Base-by-base conservation (phyloP, 2,329 filamentous ascomycete genomes). In the Botrytis sinoallii region DNA sequence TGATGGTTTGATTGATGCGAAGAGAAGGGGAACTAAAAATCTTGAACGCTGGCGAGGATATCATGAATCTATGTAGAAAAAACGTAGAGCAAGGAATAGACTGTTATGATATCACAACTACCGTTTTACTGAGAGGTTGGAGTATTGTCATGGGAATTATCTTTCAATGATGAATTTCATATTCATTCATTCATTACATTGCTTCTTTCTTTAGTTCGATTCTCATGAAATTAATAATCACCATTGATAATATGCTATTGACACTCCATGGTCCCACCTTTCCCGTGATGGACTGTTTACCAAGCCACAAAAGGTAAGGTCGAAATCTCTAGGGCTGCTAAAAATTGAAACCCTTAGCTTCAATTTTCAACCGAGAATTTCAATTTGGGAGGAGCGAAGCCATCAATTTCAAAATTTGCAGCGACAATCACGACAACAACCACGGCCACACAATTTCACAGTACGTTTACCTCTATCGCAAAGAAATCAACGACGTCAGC, bases 361-460 rank as follows among this genome's bases (percentile, higher is more conserved):
- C 38, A 38, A 48, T 74, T 77, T 65, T 42, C 59, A 69, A 63
- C 73, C 64, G 68, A 71, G 70, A 74, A 67, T 42, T 69, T 69
- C 66, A 42, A 69, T 69, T 69, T 72, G 70, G 48, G 46, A 72
- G 63, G 35, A 72, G 61, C 70, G 61, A 67, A 67, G 61, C 38
- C 46, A 55, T 67, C 42, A 74, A 74, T 66, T 64, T 70, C 74
- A 67, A 74, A 77, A 71, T 75, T 75, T 72, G 70, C 29, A 72
- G 75, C 75, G 78, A 78, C 77, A 80, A 77, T 78, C 73, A 82
- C 83, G 83, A 85, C 85, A 84, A 84, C 84, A 85, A 83, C 84
- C 84, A 83, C 79, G 79, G 77, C 78, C 80, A 81, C 72, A 73
- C 75, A 75, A 69, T 57, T 77, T 84, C 84, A 88, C 85, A 85